A percentile compares a stretch with the other conserved stretches of the same genome.
phyloP scores from a whole-genome alignment of 75 land plant species.

The Pinus tabuliformis region DNA sequence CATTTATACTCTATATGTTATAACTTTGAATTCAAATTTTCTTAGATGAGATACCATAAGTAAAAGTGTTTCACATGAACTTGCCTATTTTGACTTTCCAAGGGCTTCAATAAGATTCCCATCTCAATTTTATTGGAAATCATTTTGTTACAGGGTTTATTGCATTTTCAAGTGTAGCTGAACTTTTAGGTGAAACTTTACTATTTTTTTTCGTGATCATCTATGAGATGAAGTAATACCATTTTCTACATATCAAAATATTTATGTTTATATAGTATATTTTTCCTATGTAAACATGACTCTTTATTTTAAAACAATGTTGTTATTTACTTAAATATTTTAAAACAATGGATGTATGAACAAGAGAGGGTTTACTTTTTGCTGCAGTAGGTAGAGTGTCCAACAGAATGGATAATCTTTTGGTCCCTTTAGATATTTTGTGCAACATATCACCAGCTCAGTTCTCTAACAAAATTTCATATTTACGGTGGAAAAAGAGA shows the following conservation, averaged over 20 bases:
- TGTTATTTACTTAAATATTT: slow-evolving; percentile 35
- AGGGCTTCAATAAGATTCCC: background rate
- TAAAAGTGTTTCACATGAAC: background rate
- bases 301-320: background rate
- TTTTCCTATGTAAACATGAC: background rate
- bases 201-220: background rate
- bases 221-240: no score
- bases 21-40: background rate
- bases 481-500: slow-evolving; percentile 90
- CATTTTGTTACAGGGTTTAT: no score
- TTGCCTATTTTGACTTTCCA: background rate
- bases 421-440: slow-evolving; percentile 88
- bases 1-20: background rate
- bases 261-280: background rate
- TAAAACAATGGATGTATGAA: slow-evolving; percentile 74
- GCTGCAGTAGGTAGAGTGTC: slow-evolving; percentile 86
- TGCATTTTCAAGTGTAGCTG: background rate
- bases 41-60: background rate
- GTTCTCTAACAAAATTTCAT: slow-evolving; percentile 82
- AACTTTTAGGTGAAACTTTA: background rate
- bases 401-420: slow-evolving; percentile 90
- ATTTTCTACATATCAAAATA: background rate
- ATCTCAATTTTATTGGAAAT: no score
- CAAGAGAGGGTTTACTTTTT: slow-evolving; percentile 82
- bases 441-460: slow-evolving; percentile 77